A percentile compares a stretch with the other conserved stretches of the same genome.
phyloP scores from a whole-genome alignment of 2,329 filamentous ascomycete species.

The Penicillium hesseltinei region DNA sequence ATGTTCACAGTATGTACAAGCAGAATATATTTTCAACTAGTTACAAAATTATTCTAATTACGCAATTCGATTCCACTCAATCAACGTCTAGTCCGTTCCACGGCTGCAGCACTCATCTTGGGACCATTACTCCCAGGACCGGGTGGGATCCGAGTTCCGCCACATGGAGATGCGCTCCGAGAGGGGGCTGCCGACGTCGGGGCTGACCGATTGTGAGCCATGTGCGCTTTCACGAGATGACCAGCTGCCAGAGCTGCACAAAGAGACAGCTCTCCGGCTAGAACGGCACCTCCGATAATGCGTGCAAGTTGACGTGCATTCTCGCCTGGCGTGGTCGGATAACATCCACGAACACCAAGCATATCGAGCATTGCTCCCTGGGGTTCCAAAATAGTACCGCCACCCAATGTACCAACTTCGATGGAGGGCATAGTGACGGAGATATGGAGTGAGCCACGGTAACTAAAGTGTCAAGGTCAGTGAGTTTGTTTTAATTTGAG shows the following conservation, averaged over 20 bases:
- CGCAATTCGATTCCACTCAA: background rate
- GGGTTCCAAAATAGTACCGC: background rate
- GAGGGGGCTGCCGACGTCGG: background rate
- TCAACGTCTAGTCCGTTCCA: background rate
- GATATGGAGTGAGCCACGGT: background rate
- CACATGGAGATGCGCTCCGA: background rate
- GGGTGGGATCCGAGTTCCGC: background rate
- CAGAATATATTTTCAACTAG: too few relatives aligned
- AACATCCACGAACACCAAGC: background rate
- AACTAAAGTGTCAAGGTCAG: background rate
- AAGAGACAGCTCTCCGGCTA: background rate
- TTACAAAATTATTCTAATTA: too few relatives aligned
- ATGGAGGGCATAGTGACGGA: background rate
- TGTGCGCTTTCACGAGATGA: background rate
- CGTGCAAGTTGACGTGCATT: background rate
- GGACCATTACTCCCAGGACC: background rate
- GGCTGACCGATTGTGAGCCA: background rate
- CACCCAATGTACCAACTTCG: background rate
- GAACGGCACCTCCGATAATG: background rate
- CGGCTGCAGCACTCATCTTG: background rate
- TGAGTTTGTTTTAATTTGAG: background rate
- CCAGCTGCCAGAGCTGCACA: background rate
- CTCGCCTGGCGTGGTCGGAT: background rate
- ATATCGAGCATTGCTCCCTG: background rate
- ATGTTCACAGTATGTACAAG: too few relatives aligned